A percentile compares a stretch with the other conserved stretches of the same genome.
Conservation (phyloP, 129 eudicot genomes). For the Centrapalus pauciflorus region DNA sequence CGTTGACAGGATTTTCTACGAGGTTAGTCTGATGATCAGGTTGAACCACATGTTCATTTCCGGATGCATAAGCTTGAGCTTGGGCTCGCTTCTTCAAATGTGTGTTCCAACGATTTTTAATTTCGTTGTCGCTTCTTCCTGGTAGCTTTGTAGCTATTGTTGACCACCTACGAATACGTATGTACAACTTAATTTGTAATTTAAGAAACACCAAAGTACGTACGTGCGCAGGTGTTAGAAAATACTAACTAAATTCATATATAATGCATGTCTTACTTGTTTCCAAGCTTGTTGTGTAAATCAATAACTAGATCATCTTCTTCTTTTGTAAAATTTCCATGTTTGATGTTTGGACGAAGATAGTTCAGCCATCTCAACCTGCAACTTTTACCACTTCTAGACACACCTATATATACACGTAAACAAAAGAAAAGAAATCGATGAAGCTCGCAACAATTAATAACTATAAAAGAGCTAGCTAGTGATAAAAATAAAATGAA, state of each 20-base stretch:
- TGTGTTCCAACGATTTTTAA: conserved; percentile 26
- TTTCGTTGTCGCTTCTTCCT: conserved; percentile 32
- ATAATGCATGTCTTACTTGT: conserved; percentile 17
- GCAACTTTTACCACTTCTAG: conserved; percentile 31
- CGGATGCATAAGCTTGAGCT: neutral
- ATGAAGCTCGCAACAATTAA: no score
- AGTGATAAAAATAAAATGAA: no score
- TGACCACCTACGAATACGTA: conserved; percentile 23
- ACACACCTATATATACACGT: conserved; percentile 16
- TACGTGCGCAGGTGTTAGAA: no score
- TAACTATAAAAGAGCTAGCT: no score
- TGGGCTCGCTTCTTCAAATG: conserved; percentile 19
- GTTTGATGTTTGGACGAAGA: conserved; percentile 20
- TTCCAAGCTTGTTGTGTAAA: conserved; percentile 18
- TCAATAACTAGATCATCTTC: conserved; percentile 14
- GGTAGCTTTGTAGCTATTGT: conserved; percentile 18
- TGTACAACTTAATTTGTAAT: no score
- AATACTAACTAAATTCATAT: no score
- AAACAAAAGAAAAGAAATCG: no score
- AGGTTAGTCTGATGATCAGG: neutral
- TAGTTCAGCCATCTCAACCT: conserved; percentile 29
- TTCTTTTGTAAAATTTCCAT: conserved; percentile 18
- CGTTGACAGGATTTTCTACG: neutral
- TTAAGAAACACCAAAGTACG: neutral
- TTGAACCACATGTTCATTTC: neutral